Percentiles rank a stretch among this genome's conserved stretches.
phyloP scores from a whole-genome alignment of 2,329 filamentous ascomycete species.

The Microsporum audouinii region DNA sequence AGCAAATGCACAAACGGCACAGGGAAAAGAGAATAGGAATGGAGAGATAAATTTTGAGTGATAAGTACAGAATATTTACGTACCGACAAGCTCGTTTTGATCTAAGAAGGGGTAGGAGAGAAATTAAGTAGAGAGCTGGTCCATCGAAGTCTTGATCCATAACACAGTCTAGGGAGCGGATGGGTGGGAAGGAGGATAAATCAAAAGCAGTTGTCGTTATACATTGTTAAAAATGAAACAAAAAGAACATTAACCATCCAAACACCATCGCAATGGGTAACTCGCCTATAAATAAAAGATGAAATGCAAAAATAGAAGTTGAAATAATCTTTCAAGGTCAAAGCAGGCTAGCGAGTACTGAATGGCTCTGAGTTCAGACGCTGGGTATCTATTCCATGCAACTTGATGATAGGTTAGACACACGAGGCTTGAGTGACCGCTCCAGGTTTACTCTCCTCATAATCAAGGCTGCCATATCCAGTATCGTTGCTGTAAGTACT shows the following conservation, averaged over 20 bases:
- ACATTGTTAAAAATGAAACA: not conserved
- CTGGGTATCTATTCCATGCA: not conserved
- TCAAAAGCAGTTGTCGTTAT: not conserved
- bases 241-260: not conserved
- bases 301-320: no score
- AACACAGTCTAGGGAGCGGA: not conserved
- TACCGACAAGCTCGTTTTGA: not conserved
- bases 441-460: slow-evolving; percentile 6
- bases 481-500: slow-evolving; percentile 31
- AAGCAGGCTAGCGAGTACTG: not conserved
- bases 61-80: not conserved
- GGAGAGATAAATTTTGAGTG: not conserved
- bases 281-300: not conserved
- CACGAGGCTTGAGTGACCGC: not conserved
- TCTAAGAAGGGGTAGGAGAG: not conserved
- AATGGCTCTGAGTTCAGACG: not conserved
- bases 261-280: not conserved
- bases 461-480: slow-evolving; percentile 27
- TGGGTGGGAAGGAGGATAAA: not conserved
- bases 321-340: no score
- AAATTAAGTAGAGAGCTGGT: not conserved
- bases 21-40: not conserved
- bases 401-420: no score
- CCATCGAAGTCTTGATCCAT: not conserved
- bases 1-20: not conserved